phyloP scores from a whole-genome alignment of 1,284 basidiomycete genomes.

The Meira miltonrushii region DNA sequence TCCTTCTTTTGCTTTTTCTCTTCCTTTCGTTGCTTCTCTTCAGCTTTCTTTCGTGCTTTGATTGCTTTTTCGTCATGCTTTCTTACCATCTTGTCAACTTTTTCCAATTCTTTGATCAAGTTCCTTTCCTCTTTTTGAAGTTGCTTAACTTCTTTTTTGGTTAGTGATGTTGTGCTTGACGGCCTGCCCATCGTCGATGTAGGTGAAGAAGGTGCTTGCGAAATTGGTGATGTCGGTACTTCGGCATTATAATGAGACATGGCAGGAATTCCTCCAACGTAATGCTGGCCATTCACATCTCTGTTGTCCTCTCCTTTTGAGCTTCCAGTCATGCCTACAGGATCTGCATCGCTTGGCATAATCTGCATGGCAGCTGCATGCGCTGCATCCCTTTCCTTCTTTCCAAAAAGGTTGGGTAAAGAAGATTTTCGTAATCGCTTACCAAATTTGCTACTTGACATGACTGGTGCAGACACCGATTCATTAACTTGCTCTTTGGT shows the following conservation, averaged over 20 bases:
- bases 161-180: conserved; percentile 1
- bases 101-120: conserved; percentile 31
- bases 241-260: conserved; percentile 8
- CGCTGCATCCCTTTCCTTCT: conserved; percentile 3
- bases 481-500: too few species aligned
- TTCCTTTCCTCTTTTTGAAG: conserved; percentile 32
- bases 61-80: conserved; percentile 30
- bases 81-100: conserved; percentile 28
- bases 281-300: too few species aligned
- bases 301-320: too few species aligned
- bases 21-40: conserved; percentile 16
- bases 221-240: conserved; percentile 10
- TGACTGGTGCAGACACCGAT: not conserved
- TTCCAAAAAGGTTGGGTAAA: conserved; percentile 1
- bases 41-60: conserved; percentile 13
- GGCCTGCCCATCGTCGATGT: conserved; percentile 11
- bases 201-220: not conserved
- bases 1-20: conserved; percentile 11
- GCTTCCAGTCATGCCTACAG: not conserved
- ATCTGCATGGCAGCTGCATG: not conserved
- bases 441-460: not conserved
- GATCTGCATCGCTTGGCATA: not conserved
- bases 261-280: not conserved
- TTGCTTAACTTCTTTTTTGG: conserved; percentile 32
- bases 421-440: not conserved